Evolutionary conservation across 2,329 filamentous ascomycete species (phyloP).

Genomic region (Aspergillus hortae): DNA sequence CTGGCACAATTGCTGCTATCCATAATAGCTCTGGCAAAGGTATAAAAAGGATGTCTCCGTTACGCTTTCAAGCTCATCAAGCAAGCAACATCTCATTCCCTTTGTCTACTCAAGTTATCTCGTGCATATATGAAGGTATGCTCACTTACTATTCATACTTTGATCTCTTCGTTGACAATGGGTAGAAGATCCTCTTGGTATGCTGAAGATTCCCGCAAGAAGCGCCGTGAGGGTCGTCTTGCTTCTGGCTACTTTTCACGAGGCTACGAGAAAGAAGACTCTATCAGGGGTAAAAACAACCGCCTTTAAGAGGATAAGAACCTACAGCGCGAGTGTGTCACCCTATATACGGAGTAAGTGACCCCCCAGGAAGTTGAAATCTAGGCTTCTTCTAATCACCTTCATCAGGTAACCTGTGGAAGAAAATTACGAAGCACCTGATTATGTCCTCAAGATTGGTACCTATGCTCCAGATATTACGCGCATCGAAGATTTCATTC

Average conservation of each 20-base stretch:
- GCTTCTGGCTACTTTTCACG: slow-evolving; percentile 1
- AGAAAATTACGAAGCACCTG: slow-evolving; percentile 5
- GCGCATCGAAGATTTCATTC: slow-evolving; percentile 9
- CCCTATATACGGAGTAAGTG: slow-evolving; percentile 1
- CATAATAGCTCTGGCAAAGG: too few species aligned
- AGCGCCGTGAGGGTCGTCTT: neutral
- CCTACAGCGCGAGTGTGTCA: neutral
- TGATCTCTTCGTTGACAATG: slow-evolving; percentile 1
- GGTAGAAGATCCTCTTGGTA: slow-evolving; percentile 3
- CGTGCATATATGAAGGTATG: too few species aligned
- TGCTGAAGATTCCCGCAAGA: neutral
- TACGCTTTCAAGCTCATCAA: neutral
- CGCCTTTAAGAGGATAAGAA: neutral
- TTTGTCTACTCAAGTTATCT: neutral
- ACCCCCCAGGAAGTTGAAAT: neutral
- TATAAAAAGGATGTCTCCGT: too few species aligned
- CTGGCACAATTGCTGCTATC: too few species aligned
- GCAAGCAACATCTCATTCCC: neutral
- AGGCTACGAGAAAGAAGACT: slow-evolving; percentile 1
- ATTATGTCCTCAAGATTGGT: slow-evolving; percentile 4
- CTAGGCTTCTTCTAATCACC: neutral
- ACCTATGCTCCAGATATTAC: slow-evolving; percentile 1
- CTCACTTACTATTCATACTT: slow-evolving; percentile 1
- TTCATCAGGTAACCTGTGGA: slow-evolving; percentile 5
- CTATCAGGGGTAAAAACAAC: slow-evolving; percentile 2